Base-by-base conservation (phyloP, 106 monocot species). In the Dendrobium nobile region DNA sequence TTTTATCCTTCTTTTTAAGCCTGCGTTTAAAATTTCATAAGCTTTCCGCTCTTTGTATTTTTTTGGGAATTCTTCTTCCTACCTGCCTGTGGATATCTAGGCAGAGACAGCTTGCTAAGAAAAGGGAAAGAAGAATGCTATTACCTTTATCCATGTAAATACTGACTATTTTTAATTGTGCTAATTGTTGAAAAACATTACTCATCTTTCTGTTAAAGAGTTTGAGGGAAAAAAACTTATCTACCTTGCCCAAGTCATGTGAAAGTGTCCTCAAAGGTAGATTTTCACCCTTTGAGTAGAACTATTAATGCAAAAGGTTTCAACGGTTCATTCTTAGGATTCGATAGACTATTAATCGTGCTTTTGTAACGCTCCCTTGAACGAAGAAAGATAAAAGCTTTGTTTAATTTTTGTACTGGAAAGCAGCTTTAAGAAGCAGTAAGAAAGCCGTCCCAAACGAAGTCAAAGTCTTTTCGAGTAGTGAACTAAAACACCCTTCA, bases 101-200 rank as follows among this genome's bases (percentile, higher is more conserved):
- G 54, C 75, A 61, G 44, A 75, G 75, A 76, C 76, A 47, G 41
- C 59, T 76, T 44, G 75, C 75, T n/a, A 82, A 41, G 44, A 82
- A 56, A 65, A 82, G 75, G 61, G 82, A 82, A 61, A 75, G 82
- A 75, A 82, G 82, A 82, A 82, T 82, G 82, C 55, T 82, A 20
- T 31, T 82, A 28, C 82, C 82, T 61, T 33, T 82, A 59, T 82
- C 82, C 28, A 82, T 82, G 82, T 82, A 64, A 82, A 27, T 82
- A 82, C 43, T 27, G 16, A 47, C 47, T 27, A 13, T 64, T 7
- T 8, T 7, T 7, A 64, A 64, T 5, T 64, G 24, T 26, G 9
- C 24, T 64, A n/a, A 64, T 51, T 51, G 51, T 51, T 51, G 51
- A 51, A 11, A 51, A 51, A 51, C 13, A 51, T 3, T 51, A 2